A percentile compares a stretch with the other conserved stretches of the same genome.
Evolutionary conservation across 768 basidiomycete genomes (phyloP).

Genomic region (Gymnopilus junonius): DNA sequence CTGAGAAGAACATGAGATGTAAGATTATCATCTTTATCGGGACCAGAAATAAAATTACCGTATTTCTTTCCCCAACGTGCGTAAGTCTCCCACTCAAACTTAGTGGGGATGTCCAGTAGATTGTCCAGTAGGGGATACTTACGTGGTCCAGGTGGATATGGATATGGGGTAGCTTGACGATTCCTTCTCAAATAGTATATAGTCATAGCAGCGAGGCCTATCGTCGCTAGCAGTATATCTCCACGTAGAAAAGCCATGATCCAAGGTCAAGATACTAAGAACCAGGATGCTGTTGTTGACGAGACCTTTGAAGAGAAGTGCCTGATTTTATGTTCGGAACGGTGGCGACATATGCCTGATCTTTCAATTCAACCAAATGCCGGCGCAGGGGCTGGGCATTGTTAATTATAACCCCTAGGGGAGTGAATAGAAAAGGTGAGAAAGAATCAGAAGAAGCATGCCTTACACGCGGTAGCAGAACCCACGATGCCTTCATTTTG

Average conservation of each 20-base stretch:
- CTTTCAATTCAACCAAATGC: background rate
- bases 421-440: background rate
- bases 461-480: background rate
- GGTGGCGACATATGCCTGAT: background rate
- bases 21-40: background rate
- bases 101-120: slow-evolving; percentile 44
- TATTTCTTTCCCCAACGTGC: slow-evolving; percentile 46
- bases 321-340: background rate
- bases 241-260: background rate
- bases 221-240: background rate
- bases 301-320: background rate
- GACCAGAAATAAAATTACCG: slow-evolving; percentile 23
- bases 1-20: slow-evolving; percentile 10
- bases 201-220: background rate
- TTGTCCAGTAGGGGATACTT: slow-evolving; percentile 49
- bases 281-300: background rate
- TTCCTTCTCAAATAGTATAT: background rate
- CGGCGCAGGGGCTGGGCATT: background rate
- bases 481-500: background rate
- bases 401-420: background rate
- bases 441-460: background rate
- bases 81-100: slow-evolving; percentile 47
- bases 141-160: slow-evolving; percentile 44
- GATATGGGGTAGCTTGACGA: slow-evolving; percentile 19
- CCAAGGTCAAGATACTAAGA: background rate